Percentiles rank a stretch among this genome's conserved stretches.
Evolutionary conservation across 768 basidiomycete genomes (phyloP).

Genomic region (Suillus subaureus): DNA sequence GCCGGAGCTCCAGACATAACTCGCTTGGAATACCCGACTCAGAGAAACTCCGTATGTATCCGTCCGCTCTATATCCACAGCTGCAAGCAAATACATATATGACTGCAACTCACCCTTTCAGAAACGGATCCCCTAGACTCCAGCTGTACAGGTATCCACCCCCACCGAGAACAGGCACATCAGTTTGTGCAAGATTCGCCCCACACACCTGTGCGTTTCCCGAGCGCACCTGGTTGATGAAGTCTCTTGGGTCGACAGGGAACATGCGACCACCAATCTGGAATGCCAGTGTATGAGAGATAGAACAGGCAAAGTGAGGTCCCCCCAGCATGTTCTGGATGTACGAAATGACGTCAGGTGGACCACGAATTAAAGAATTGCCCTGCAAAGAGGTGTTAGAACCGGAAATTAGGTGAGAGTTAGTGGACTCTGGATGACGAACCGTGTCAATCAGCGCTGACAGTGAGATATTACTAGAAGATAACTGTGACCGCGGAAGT

Average conservation of each 20-base stretch:
- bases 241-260: conserved; percentile 77
- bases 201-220: conserved; percentile 46
- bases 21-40: background rate
- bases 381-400: conserved; percentile 45
- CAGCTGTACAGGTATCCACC: conserved; percentile 68
- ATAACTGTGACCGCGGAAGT: conserved; percentile 57
- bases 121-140: conserved; percentile 76
- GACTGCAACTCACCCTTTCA: conserved; percentile 59
- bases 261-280: conserved; percentile 69
- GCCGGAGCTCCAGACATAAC: background rate
- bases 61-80: conserved; percentile 16
- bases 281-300: conserved; percentile 66
- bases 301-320: conserved; percentile 56
- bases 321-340: conserved; percentile 47
- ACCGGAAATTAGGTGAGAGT: background rate
- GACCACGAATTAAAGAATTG: conserved; percentile 77
- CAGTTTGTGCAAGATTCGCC: conserved; percentile 61
- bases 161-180: conserved; percentile 55
- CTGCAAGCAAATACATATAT: background rate
- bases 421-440: conserved; percentile 7
- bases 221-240: conserved; percentile 45
- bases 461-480: conserved; percentile 49
- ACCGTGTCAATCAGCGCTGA: conserved; percentile 78
- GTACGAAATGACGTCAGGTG: conserved; percentile 58
- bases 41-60: background rate